These are phyloP conservation scores for Brassica balearica DNA, from an alignment of 441 rosid species.

Conservation along the genomic window DNA sequence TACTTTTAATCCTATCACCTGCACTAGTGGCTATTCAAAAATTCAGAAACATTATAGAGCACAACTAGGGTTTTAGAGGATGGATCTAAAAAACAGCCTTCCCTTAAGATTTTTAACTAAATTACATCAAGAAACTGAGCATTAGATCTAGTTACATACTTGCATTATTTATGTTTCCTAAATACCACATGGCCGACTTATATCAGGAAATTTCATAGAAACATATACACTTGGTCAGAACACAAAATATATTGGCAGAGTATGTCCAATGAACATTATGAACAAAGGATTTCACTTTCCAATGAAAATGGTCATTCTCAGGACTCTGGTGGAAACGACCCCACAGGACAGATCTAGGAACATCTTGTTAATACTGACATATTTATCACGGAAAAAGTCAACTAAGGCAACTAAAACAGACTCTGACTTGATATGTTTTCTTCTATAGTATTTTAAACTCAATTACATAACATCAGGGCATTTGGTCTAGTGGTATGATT, in stretches of 20 bases:
- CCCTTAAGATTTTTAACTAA: background rate
- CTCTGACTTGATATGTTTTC: background rate
- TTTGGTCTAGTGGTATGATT: conserved; percentile 93
- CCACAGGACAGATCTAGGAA: background rate
- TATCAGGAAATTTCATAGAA: background rate
- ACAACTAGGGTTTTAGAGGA: background rate
- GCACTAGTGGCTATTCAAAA: background rate
- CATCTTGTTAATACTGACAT: background rate
- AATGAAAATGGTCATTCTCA: background rate
- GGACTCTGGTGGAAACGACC: background rate
- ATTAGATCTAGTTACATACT: background rate
- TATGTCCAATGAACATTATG: background rate
- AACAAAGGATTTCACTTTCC: background rate
- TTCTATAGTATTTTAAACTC: background rate
- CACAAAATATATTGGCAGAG: background rate
- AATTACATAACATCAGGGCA: conserved; percentile 24
- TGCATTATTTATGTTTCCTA: background rate
- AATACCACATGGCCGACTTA: background rate
- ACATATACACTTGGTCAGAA: background rate
- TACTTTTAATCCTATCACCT: background rate
- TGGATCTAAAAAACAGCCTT: background rate
- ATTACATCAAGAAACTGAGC: background rate
- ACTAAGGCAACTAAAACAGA: background rate
- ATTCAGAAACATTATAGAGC: background rate
- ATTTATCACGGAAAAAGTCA: conserved; percentile 4